Evolutionary conservation across 2,329 filamentous ascomycete genomes (phyloP), one percentile per base, ranked within the genome.

Genomic region (Hypomyces perniciosus): DNA sequence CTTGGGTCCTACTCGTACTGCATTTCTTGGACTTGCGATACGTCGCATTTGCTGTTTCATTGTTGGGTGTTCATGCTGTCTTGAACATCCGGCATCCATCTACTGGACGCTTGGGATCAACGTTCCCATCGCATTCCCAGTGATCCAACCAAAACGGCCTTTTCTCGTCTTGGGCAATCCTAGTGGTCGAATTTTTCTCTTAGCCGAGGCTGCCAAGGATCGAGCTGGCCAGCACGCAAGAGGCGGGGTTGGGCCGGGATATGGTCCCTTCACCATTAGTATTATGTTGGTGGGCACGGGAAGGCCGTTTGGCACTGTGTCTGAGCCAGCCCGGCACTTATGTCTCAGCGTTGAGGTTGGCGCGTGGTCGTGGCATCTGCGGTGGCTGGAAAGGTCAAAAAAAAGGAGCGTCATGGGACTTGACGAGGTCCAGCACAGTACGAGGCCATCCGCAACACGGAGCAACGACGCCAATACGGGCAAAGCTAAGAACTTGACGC

Each of bases 211-310:
- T 35, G 20, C 12, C 35, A 45, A 13, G 29, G 33, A 13, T 30
- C 30, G n/a, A 7, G 13, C 13, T 38, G 12, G 35, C 35, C 20
- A 8, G 35, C 35, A 33, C 39, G 42, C 48, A 41, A 40, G 48
- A 50, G 48, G 48, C 41, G 48, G 48, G 48, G 48, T 50, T 50
- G 26, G 48, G 48, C 42, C 28, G 48, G 48, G 43, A 50, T 8
- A 37, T 12, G 33, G 31, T 50, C 27, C 28, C 10, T n/a, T 33
- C 44, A 46, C 12, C 27, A 8, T 46, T 46, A 20, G 20, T 20
- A 20, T 38, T 8, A 13, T 35, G 48, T 34, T 50, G 48, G 46
- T 31, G 13, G 39, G 28, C 9, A 29, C 20, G 20, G 10, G 26
- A 45, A 26, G 8, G 38, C 10, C 12, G 44, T 46, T 33, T 34